A percentile compares a stretch with the other conserved stretches of the same genome.
phyloP scores from a whole-genome alignment of 106 monocot genomes.

The Cymbidium sinense region DNA sequence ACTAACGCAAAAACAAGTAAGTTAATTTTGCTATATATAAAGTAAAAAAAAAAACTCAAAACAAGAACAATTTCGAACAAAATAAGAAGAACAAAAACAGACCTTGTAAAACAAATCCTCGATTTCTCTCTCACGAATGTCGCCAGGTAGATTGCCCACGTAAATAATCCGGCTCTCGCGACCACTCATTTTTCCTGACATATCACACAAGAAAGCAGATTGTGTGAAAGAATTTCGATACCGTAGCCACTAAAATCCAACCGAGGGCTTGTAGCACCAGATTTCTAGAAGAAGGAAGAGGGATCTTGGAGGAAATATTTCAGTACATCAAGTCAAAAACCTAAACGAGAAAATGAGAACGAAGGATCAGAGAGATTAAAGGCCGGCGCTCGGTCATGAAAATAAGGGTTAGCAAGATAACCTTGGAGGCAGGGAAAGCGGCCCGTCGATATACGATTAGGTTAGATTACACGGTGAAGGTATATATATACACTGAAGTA shows the following conservation, averaged over 20 bases:
- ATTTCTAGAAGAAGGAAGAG: not conserved
- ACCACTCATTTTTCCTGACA: slow-evolving; percentile 31
- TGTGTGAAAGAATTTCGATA: not conserved
- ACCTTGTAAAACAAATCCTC: slow-evolving; percentile 52
- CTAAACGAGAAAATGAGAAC: not conserved
- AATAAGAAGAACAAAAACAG: not conserved
- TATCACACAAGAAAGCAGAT: not conserved
- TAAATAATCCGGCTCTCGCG: slow-evolving; percentile 32
- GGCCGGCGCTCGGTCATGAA: too few species aligned
- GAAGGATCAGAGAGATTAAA: too few species aligned
- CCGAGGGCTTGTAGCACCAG: not conserved
- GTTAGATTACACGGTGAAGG: too few species aligned
- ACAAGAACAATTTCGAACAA: not conserved
- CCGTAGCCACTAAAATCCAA: not conserved
- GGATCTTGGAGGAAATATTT: not conserved
- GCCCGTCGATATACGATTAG: too few species aligned
- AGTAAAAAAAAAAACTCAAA: not conserved
- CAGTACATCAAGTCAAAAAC: not conserved
- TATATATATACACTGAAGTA: too few species aligned
- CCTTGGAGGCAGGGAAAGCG: too few species aligned
- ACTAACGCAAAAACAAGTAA: not conserved
- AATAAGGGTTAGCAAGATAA: too few species aligned
- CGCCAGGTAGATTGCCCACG: slow-evolving; percentile 43
- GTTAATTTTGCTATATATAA: not conserved
- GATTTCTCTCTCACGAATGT: slow-evolving; percentile 35